phyloP scores from a whole-genome alignment of 2,329 filamentous ascomycete species.

The Phyllosticta citribraziliensis region DNA sequence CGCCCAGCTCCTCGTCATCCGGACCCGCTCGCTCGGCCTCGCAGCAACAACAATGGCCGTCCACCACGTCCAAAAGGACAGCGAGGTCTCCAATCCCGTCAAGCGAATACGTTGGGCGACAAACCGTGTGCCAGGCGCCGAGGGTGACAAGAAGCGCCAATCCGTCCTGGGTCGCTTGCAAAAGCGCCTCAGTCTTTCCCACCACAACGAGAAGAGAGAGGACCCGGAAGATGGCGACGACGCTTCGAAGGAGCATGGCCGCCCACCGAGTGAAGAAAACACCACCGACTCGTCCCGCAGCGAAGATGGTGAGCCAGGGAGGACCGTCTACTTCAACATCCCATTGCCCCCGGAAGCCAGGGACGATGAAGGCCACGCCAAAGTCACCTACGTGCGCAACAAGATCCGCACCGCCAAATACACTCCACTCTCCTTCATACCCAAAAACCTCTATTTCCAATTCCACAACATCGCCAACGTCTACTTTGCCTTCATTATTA shows the following conservation, averaged over 20 bases:
- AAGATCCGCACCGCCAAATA: constrained; percentile 98
- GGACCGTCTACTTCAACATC: constrained; percentile 76
- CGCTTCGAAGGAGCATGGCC: constrained; percentile 13
- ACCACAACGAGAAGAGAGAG: constrained; percentile 50
- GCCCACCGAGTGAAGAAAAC: constrained; percentile 17
- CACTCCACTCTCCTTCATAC: constrained; percentile 86
- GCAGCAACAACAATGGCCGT: constrained; percentile 21
- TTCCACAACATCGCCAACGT: constrained; percentile 98
- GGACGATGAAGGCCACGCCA: constrained; percentile 71
- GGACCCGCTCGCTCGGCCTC: constrained; percentile 1
- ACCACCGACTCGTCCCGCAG: constrained; percentile 23
- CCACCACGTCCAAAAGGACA: constrained; percentile 28
- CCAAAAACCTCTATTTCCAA: constrained; percentile 95
- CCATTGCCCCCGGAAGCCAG: constrained; percentile 64
- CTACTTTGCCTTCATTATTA: constrained; percentile 94
- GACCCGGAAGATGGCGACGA: constrained; percentile 35
- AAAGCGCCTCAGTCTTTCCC: constrained; percentile 44
- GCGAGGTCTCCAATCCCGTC: constrained; percentile 50
- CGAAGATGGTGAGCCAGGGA: constrained; percentile 21
- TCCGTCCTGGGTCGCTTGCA: constrained; percentile 68
- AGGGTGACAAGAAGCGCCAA: constrained; percentile 66
- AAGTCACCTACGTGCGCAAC: constrained; percentile 67
- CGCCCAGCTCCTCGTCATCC: constrained; percentile 13
- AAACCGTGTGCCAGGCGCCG: constrained; percentile 69
- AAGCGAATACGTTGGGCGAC: constrained; percentile 93